phyloP scores from a whole-genome alignment of 495 filamentous ascomycete species.

The Xylaria longipes region DNA sequence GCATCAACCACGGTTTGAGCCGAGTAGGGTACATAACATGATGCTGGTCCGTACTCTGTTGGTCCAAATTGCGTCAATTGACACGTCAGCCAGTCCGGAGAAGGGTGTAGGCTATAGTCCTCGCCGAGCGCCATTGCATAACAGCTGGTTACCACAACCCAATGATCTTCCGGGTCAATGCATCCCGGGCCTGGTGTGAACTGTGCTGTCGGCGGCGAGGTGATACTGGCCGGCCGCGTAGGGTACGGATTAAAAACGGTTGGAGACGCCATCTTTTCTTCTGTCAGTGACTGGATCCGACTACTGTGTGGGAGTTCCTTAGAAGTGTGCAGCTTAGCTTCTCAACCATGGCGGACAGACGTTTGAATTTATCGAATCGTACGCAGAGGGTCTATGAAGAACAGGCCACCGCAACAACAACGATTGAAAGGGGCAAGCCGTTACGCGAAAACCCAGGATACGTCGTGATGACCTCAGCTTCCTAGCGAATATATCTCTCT shows the following conservation, averaged over 20 bases:
- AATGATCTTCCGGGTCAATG: slow-evolving; percentile 25
- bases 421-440: not conserved
- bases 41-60: not conserved
- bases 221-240: slow-evolving; percentile 18
- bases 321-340: not conserved
- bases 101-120: not conserved
- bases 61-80: slow-evolving; percentile 27
- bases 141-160: slow-evolving; percentile 27
- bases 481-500: not conserved
- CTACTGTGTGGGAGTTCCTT: not conserved
- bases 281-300: not conserved
- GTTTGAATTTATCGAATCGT: not conserved
- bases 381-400: not conserved
- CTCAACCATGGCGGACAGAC: not conserved
- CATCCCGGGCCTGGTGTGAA: slow-evolving; percentile 26
- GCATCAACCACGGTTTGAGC: slow-evolving; percentile 43
- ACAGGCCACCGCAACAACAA: not conserved
- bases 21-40: slow-evolving; percentile 16
- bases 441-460: not conserved
- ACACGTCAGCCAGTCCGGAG: slow-evolving; percentile 28
- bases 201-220: slow-evolving; percentile 23
- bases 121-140: not conserved
- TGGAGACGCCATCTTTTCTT: slow-evolving; percentile 16
- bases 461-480: not conserved
- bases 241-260: not conserved